A percentile compares a stretch with the other conserved stretches of the same genome.
These are phyloP conservation scores for Lomentospora prolificans DNA, from an alignment of 2,329 filamentous ascomycete genomes.

Conservation along the genomic window DNA sequence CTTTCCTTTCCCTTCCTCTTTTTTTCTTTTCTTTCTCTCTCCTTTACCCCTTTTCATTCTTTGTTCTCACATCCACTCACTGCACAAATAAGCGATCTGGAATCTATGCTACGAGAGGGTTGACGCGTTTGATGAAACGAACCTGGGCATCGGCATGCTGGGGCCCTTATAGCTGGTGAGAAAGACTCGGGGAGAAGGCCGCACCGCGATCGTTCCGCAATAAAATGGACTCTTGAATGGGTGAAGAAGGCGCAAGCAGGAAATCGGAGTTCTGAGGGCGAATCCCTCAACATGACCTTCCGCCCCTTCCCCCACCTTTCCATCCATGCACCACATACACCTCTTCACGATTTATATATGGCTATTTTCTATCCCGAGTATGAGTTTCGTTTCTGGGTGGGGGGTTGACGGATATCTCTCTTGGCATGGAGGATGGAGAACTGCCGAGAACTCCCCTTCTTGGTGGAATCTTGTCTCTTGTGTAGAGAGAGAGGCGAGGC, in stretches of 20 bases:
- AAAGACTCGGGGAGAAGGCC: too few relatives aligned
- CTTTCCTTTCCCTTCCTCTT: conserved; percentile 1
- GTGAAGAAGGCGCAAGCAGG: conserved; percentile 16
- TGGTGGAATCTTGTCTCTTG: background rate
- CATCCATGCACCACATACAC: too few relatives aligned
- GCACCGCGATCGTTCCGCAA: background rate
- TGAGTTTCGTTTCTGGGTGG: background rate
- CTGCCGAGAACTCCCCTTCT: background rate
- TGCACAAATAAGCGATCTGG: background rate
- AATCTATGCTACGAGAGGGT: background rate
- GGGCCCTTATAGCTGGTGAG: too few relatives aligned
- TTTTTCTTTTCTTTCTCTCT: background rate
- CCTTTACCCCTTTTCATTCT: background rate
- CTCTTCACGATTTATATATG: background rate
- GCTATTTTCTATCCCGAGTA: background rate
- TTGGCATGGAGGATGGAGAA: background rate
- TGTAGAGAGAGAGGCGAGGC: background rate
- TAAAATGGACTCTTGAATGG: too few relatives aligned
- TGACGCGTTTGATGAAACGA: background rate
- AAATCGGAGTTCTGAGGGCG: background rate
- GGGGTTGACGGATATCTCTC: background rate
- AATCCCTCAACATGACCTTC: background rate
- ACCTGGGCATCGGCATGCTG: background rate
- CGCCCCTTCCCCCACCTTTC: background rate
- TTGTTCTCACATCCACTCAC: background rate